Evolutionary conservation across 2,329 filamentous ascomycete genomes (phyloP).

Genomic region (Alternaria ventricosa): DNA sequence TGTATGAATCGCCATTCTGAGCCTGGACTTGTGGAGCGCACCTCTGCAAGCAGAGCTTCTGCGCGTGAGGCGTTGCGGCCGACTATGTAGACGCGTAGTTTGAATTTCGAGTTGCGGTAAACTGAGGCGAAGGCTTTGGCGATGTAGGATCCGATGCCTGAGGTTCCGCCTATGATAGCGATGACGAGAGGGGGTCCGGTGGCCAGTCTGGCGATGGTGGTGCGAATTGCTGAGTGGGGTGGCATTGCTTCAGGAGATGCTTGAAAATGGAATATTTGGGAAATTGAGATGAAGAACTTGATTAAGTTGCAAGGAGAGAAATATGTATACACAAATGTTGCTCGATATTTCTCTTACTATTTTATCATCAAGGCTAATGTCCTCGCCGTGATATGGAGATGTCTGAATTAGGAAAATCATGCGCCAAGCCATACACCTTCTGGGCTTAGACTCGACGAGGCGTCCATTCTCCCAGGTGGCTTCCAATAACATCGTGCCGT

Average conservation of each 20-base stretch:
- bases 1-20: conserved; percentile 46
- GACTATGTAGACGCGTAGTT: conserved; percentile 52
- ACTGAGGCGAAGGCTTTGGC: conserved; percentile 25
- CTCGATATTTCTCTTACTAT: not conserved
- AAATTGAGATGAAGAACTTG: not conserved
- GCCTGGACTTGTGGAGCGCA: conserved; percentile 32
- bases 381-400: not conserved
- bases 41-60: conserved; percentile 35
- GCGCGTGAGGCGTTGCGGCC: conserved; percentile 48
- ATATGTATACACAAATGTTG: not conserved
- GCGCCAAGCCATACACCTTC: not conserved
- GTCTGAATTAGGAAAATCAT: not conserved
- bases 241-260: not conserved
- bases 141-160: conserved; percentile 36
- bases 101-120: conserved; percentile 21
- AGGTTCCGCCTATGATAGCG: conserved; percentile 29
- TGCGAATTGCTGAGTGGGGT: conserved; percentile 1
- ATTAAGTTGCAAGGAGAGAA: not conserved
- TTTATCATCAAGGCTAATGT: not conserved
- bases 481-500: not conserved
- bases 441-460: not conserved
- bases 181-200: conserved; percentile 28
- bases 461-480: not conserved
- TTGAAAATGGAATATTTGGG: not conserved
- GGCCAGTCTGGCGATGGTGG: conserved; percentile 21